phyloP scores from a whole-genome alignment of 768 basidiomycete genomes.

The Termitomyces sp. region DNA sequence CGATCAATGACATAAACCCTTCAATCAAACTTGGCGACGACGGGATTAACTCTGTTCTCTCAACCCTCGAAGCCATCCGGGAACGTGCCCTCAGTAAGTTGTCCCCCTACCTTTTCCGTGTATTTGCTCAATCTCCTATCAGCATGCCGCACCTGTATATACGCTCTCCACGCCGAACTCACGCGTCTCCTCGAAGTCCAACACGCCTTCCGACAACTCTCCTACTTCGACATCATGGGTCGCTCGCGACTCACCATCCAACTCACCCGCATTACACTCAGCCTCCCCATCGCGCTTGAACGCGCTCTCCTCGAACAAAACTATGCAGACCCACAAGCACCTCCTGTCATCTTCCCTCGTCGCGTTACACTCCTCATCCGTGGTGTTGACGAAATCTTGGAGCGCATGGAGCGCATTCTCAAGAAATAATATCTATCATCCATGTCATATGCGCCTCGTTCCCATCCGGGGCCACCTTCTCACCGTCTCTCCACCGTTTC shows the following conservation, averaged over 20 bases:
- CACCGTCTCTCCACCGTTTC: not conserved
- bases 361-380: constrained; percentile 57
- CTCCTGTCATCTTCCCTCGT: constrained; percentile 45
- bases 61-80: constrained; percentile 65
- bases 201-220: constrained; percentile 67
- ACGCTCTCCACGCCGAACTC: constrained; percentile 69
- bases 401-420: constrained; percentile 61
- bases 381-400: constrained; percentile 58
- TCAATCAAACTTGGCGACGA: constrained; percentile 75
- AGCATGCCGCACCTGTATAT: constrained; percentile 77
- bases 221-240: constrained; percentile 74
- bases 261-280: constrained; percentile 73
- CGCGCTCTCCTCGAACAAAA: constrained; percentile 55
- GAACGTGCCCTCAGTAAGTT: constrained; percentile 69
- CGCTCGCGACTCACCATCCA: constrained; percentile 75
- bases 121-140: constrained; percentile 7
- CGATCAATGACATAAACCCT: constrained; percentile 78
- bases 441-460: not conserved
- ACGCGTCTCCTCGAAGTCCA: constrained; percentile 81
- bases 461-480: not conserved
- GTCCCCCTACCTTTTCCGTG: not conserved
- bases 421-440: constrained; percentile 19
- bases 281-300: constrained; percentile 72
- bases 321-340: constrained; percentile 7
- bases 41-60: constrained; percentile 71